phyloP scores from a whole-genome alignment of 805 yeast genomes.

The Metschnikowia orientalis region DNA sequence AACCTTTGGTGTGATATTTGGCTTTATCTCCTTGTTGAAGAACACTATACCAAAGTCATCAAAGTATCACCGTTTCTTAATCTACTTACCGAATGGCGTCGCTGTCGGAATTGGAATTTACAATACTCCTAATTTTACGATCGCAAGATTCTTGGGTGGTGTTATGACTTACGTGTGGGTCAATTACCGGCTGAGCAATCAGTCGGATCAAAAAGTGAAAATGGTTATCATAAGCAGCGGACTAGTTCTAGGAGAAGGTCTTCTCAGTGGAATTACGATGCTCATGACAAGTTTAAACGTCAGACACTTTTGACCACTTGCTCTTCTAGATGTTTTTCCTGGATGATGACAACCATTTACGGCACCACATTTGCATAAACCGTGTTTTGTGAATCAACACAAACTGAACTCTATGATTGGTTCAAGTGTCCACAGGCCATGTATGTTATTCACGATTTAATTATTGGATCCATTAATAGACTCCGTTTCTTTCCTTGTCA shows the following conservation, averaged over 20 bases:
- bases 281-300: constrained; percentile 60
- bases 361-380: not conserved
- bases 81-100: constrained; percentile 84
- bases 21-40: constrained; percentile 58
- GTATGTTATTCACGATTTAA: no score
- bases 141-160: constrained; percentile 93
- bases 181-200: constrained; percentile 19
- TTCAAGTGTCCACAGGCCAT: no score
- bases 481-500: constrained; percentile 50
- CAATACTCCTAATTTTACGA: constrained; percentile 87
- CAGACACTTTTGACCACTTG: constrained; percentile 21
- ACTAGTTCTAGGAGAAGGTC: constrained; percentile 88
- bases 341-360: not conserved
- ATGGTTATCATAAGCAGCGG: constrained; percentile 91
- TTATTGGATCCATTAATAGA: constrained; percentile 7
- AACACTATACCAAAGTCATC: constrained; percentile 47
- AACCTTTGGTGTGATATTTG: constrained; percentile 64
- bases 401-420: no score
- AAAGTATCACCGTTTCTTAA: constrained; percentile 36
- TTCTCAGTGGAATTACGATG: constrained; percentile 80
- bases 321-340: no score
- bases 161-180: constrained; percentile 58
- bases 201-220: constrained; percentile 50
- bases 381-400: no score
- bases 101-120: constrained; percentile 97